Percentiles rank a stretch among this genome's conserved stretches.
phyloP scores from a whole-genome alignment of 139 green algal species.

The Coccomyxa sp. region DNA sequence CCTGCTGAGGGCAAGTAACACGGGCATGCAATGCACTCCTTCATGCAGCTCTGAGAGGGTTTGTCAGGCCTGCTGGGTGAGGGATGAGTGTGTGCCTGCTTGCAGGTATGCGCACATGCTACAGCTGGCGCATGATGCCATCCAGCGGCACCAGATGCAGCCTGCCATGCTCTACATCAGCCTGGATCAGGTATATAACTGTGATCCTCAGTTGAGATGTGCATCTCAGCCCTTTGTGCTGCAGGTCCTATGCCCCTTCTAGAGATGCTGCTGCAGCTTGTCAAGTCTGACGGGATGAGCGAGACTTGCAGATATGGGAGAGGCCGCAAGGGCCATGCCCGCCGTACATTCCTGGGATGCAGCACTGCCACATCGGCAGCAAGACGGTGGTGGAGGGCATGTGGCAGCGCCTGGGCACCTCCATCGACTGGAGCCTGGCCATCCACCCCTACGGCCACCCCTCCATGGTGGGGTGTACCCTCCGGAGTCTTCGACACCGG shows the following conservation, averaged over 20 bases:
- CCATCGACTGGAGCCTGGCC: conserved; percentile 6
- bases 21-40: neutral
- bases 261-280: too few species aligned
- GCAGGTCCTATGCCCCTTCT: too few species aligned
- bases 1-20: too few species aligned
- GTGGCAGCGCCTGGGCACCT: neutral
- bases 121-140: neutral
- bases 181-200: conserved; percentile 1
- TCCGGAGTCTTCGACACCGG: neutral
- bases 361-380: conserved; percentile 6
- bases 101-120: neutral
- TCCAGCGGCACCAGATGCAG: neutral
- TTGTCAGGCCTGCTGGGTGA: neutral
- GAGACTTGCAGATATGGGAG: neutral
- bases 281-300: too few species aligned
- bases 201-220: too few species aligned
- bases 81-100: neutral
- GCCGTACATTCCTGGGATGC: neutral
- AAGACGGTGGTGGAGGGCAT: neutral
- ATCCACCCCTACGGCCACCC: conserved; percentile 5
- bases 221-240: too few species aligned
- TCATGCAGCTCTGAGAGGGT: neutral
- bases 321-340: neutral
- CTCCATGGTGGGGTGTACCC: neutral
- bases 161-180: neutral